A percentile compares a stretch with the other conserved stretches of the same genome.
These are phyloP conservation scores for Debaryomyces maramus DNA, from an alignment of 805 yeast genomes.

Conservation along the genomic window DNA sequence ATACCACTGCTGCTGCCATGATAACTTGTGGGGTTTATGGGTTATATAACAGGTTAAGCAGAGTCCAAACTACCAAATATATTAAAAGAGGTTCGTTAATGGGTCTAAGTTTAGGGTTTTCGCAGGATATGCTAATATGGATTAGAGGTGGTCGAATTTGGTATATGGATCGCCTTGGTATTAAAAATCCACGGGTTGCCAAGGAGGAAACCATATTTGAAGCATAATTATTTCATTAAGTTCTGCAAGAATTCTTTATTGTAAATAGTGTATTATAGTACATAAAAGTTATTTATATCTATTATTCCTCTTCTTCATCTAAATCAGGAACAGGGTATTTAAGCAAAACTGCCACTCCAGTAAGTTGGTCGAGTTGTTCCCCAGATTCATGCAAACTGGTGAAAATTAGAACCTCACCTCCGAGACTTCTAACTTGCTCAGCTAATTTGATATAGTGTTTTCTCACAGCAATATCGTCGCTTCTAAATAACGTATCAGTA, in stretches of 20 bases:
- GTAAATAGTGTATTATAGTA: conserved; percentile 6
- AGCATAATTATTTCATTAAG: background rate
- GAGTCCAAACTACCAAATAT: conserved; percentile 42
- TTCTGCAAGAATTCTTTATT: background rate
- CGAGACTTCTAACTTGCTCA: conserved; percentile 65
- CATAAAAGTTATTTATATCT: background rate
- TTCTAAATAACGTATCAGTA: conserved; percentile 77
- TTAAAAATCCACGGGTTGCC: conserved; percentile 13
- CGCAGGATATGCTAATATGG: conserved; percentile 63
- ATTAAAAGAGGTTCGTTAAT: conserved; percentile 53
- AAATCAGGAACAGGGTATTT: conserved; percentile 81
- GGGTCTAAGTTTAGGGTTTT: conserved; percentile 62
- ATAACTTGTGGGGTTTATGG: conserved; percentile 56
- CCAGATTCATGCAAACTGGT: conserved; percentile 89
- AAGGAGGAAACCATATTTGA: conserved; percentile 4
- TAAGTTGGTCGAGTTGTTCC: conserved; percentile 80
- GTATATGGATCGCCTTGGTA: conserved; percentile 47
- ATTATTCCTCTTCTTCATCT: conserved; percentile 55
- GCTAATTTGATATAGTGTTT: conserved; percentile 65
- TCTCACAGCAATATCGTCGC: conserved; percentile 68
- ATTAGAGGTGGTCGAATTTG: conserved; percentile 63
- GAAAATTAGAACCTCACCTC: conserved; percentile 77
- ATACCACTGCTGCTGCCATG: conserved; percentile 60
- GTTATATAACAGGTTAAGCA: conserved; percentile 40
- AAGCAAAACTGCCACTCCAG: conserved; percentile 87